phyloP scores from a whole-genome alignment of 1,139 yeast genomes.

The Yamadazyma buinensis region DNA sequence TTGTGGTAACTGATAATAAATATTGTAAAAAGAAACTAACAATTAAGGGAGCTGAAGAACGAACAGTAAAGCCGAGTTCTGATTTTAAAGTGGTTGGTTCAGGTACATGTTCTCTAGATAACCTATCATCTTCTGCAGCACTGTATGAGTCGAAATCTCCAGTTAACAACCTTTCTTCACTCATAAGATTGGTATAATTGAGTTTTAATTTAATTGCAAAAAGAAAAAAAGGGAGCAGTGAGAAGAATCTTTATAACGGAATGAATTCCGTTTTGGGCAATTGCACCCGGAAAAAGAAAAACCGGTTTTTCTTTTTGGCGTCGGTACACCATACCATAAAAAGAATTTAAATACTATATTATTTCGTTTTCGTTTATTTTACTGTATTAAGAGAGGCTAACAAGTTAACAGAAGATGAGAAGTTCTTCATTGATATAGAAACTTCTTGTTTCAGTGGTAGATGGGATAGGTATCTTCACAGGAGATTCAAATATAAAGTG shows the following conservation, averaged over 20 bases:
- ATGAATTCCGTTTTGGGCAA: not conserved
- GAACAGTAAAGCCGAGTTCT: conserved; percentile 29
- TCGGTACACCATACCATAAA: not conserved
- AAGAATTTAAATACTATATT: too few species aligned
- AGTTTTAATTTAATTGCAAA: too few species aligned
- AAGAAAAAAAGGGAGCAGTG: too few species aligned
- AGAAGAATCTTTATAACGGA: too few species aligned
- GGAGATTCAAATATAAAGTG: not conserved
- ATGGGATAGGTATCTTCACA: not conserved
- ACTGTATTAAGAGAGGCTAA: too few species aligned
- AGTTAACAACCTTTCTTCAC: conserved; percentile 28
- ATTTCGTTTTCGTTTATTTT: too few species aligned
- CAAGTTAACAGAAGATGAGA: not conserved
- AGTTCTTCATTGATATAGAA: not conserved
- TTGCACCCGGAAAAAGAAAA: not conserved
- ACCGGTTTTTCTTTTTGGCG: not conserved
- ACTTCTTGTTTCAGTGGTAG: not conserved
- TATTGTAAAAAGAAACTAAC: conserved; percentile 50
- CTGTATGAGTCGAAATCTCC: conserved; percentile 22
- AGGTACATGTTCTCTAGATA: conserved; percentile 1
- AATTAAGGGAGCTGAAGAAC: conserved; percentile 42
- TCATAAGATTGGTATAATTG: too few species aligned
- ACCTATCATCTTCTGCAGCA: conserved; percentile 7
- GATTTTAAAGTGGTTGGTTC: conserved; percentile 9
- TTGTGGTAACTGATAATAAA: conserved; percentile 44